Evolutionary conservation across 257 asterid species (phyloP).

Genomic region (Scutellaria baicalensis): DNA sequence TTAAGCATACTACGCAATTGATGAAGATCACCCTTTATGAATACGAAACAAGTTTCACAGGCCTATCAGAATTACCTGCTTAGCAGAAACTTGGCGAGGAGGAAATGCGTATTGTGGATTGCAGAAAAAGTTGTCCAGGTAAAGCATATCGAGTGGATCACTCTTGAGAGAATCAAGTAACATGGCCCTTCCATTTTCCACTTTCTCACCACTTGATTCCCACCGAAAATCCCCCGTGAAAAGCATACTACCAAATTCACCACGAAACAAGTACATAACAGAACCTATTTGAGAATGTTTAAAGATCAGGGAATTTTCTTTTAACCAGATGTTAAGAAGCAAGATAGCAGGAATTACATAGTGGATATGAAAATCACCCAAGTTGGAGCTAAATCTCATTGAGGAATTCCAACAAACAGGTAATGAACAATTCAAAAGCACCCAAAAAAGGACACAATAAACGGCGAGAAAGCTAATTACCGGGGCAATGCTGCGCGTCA

Average conservation of each 20-base stretch:
- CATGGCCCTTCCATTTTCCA: constrained; percentile 43
- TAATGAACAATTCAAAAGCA: neutral
- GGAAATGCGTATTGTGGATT: constrained; percentile 67
- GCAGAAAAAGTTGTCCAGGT: constrained; percentile 78
- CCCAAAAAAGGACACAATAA: neutral
- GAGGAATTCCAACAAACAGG: constrained; percentile 31
- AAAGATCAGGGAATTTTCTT: neutral
- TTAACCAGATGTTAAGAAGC: neutral
- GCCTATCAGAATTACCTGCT: constrained; percentile 41
- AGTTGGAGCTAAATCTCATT: neutral
- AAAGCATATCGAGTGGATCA: constrained; percentile 43
- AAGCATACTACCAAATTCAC: constrained; percentile 76
- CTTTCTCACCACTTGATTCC: constrained; percentile 39
- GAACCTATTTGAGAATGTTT: constrained; percentile 44
- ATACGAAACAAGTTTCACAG: neutral
- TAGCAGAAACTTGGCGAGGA: constrained; percentile 68
- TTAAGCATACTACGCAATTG: neutral
- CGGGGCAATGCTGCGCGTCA: constrained; percentile 84
- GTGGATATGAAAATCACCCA: neutral
- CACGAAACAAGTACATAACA: constrained; percentile 82
- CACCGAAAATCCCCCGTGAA: constrained; percentile 91
- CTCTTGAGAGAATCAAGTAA: constrained; percentile 63
- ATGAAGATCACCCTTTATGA: neutral
- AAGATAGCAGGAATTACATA: neutral
- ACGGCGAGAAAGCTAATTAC: neutral